A percentile compares a stretch with the other conserved stretches of the same genome.
These are phyloP conservation scores for Gossypium longicalyx DNA, from an alignment of 345 rosid genomes.

Conservation along the genomic window DNA sequence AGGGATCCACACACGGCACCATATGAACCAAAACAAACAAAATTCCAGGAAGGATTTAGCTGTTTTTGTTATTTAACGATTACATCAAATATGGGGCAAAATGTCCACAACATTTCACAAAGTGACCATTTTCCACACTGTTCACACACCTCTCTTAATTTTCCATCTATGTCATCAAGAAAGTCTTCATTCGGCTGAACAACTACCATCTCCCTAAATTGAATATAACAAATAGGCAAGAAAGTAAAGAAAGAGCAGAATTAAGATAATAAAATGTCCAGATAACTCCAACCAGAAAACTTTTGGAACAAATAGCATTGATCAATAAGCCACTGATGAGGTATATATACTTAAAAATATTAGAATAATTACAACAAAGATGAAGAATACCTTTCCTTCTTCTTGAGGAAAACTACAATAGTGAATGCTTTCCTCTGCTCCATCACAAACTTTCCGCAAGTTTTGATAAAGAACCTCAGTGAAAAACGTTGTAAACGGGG, in stretches of 20 bases:
- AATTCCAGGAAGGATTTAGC: not conserved
- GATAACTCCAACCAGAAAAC: not conserved
- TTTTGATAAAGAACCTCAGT: slow-evolving; percentile 92
- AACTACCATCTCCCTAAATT: slow-evolving; percentile 78
- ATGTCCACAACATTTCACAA: not conserved
- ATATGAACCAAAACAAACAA: not conserved
- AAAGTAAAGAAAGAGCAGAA: not conserved
- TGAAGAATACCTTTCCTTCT: slow-evolving; percentile 67
- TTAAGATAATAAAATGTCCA: not conserved
- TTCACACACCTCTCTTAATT: slow-evolving; percentile 69
- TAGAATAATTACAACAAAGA: not conserved
- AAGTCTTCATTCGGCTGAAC: slow-evolving; percentile 89
- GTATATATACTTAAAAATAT: not conserved
- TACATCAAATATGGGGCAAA: not conserved
- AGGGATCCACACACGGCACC: not conserved
- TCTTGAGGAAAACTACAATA: slow-evolving; percentile 71
- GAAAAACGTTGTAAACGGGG: slow-evolving; percentile 95
- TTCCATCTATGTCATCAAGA: slow-evolving; percentile 90
- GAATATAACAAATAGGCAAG: not conserved
- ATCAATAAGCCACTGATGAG: not conserved
- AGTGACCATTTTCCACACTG: not conserved
- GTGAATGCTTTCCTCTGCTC: slow-evolving; percentile 83
- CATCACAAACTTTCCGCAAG: slow-evolving; percentile 68
- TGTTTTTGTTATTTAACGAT: not conserved
- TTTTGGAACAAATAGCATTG: not conserved